These are phyloP conservation scores for Melaleuca quinquenervia DNA, from an alignment of 345 rosid genomes.

Conservation along the genomic window DNA sequence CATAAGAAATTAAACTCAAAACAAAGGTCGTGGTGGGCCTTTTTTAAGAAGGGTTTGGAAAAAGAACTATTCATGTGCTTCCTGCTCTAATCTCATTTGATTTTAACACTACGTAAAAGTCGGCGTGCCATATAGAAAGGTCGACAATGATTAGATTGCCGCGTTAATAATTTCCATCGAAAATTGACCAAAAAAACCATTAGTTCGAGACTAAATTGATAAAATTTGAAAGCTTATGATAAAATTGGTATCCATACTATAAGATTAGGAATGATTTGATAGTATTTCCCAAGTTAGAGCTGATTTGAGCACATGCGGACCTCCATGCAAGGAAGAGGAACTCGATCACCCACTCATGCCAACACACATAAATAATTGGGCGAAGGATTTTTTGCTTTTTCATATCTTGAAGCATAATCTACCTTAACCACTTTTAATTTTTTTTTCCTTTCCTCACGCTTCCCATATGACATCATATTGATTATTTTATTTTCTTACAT, in stretches of 20 bases:
- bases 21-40: too few species aligned
- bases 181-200: accelerated
- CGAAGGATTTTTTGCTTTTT: neutral
- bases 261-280: too few species aligned
- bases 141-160: too few species aligned
- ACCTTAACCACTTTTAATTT: neutral
- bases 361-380: neutral
- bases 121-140: too few species aligned
- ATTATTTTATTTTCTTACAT: neutral
- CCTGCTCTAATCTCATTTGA: too few species aligned
- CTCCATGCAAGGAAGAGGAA: neutral
- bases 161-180: accelerated
- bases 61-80: too few species aligned
- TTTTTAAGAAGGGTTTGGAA: too few species aligned
- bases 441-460: neutral
- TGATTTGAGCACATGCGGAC: neutral
- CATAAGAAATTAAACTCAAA: too few species aligned
- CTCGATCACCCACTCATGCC: neutral
- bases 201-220: neutral
- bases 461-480: neutral
- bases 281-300: too few species aligned
- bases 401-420: neutral
- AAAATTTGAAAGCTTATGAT: too few species aligned
- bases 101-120: too few species aligned
- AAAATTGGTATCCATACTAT: too few species aligned